phyloP scores from a whole-genome alignment of 1,284 basidiomycete genomes.

The Rhodotorula sp. region DNA sequence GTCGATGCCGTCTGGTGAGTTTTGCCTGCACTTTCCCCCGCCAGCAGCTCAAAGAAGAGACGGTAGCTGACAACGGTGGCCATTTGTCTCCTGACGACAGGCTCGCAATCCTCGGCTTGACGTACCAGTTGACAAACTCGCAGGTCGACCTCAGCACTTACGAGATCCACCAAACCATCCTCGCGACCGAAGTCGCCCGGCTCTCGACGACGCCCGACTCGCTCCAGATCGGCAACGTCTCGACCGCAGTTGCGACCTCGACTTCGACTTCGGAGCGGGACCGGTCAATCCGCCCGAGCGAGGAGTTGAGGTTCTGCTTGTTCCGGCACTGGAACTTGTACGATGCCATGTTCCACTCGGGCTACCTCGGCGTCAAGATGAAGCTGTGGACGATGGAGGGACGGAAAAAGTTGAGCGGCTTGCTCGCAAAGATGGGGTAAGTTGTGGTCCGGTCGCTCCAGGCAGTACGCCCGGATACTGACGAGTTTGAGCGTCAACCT shows the following conservation, averaged over 20 bases:
- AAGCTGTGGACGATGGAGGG: conserved; percentile 96
- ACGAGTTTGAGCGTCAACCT: background rate
- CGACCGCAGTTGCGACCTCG: conserved; percentile 1
- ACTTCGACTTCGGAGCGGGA: conserved; percentile 57
- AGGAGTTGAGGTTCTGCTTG: conserved; percentile 89
- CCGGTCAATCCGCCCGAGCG: conserved; percentile 70
- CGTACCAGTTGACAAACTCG: conserved; percentile 84
- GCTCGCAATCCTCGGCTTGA: conserved; percentile 91
- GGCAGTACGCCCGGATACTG: too few species aligned
- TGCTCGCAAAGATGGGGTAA: conserved; percentile 98
- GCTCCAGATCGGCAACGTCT: conserved; percentile 14
- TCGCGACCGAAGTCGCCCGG: conserved; percentile 83
- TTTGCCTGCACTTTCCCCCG: background rate
- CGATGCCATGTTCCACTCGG: conserved; percentile 95
- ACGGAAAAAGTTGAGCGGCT: conserved; percentile 78
- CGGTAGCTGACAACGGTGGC: too few species aligned
- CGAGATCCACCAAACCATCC: conserved; percentile 73
- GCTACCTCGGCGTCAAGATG: conserved; percentile 90
- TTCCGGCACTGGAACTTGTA: conserved; percentile 98
- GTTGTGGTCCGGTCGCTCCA: conserved; percentile 43
- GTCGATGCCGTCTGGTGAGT: conserved; percentile 87
- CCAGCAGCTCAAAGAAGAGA: background rate
- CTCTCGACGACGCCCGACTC: conserved; percentile 62
- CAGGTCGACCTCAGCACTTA: conserved; percentile 84
- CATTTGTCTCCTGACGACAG: conserved; percentile 51